These are phyloP conservation scores for Epichloe baconii DNA, from an alignment of 2,329 filamentous ascomycete species.

Conservation along the genomic window DNA sequence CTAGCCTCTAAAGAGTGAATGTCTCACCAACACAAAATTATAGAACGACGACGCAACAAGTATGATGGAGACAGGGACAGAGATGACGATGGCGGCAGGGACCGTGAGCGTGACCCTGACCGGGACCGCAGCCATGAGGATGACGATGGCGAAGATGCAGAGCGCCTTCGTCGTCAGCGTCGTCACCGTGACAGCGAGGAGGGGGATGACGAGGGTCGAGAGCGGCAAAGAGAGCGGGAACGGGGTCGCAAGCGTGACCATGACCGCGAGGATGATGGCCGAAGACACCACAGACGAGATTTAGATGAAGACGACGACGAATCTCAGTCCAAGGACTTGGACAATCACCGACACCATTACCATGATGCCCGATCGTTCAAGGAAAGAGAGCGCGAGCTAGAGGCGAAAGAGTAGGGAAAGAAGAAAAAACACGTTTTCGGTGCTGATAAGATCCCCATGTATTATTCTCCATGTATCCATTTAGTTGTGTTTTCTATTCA, in stretches of 20 bases:
- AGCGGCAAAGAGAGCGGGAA: not conserved
- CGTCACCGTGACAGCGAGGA: slow-evolving; percentile 11
- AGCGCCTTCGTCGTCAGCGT: slow-evolving; percentile 9
- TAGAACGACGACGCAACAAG: slow-evolving; percentile 21
- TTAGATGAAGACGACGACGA: slow-evolving; percentile 12
- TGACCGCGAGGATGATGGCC: slow-evolving; percentile 9
- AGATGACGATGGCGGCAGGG: slow-evolving; percentile 10
- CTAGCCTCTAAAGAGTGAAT: not conserved
- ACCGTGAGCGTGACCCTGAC: not conserved
- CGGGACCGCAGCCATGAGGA: slow-evolving; percentile 5
- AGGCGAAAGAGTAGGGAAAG: not conserved
- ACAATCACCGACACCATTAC: slow-evolving; percentile 7
- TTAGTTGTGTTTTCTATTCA: not conserved
- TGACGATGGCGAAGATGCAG: slow-evolving; percentile 9
- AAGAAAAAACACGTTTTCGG: not conserved
- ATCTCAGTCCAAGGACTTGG: slow-evolving; percentile 5
- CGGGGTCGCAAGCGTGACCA: slow-evolving; percentile 3
- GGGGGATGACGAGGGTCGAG: not conserved
- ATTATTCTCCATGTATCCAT: not conserved
- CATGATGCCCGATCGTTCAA: slow-evolving; percentile 11
- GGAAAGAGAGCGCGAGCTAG: slow-evolving; percentile 9
- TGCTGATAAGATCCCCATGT: not conserved
- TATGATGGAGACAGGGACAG: slow-evolving; percentile 24
- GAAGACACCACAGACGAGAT: slow-evolving; percentile 11
- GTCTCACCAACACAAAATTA: not conserved